Evolutionary conservation across 331 rosid species (phyloP).

Genomic region (Saraca asoca): DNA sequence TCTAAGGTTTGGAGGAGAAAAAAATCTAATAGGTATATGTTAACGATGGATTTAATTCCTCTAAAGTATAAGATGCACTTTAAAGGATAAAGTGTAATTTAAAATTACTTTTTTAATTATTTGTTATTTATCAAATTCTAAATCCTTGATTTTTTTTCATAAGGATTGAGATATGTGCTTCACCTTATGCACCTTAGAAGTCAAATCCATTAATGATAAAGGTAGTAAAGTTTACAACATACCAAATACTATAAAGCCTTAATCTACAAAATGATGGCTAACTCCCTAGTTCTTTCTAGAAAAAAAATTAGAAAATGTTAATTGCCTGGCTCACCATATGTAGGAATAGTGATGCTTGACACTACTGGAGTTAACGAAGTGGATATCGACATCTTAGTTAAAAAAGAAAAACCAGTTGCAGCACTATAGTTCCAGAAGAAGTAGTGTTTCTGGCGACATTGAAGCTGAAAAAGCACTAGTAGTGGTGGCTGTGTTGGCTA

Average conservation of each 20-base stretch:
- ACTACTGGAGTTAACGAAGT: slow-evolving; percentile 55
- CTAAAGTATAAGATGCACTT: no score
- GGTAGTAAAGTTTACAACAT: not conserved
- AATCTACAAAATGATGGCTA: not conserved
- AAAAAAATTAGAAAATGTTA: not conserved
- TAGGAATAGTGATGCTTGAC: slow-evolving; percentile 39
- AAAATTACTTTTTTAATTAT: no score
- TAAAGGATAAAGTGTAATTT: no score
- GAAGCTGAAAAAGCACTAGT: slow-evolving; percentile 34
- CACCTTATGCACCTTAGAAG: no score
- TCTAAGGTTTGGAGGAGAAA: not conserved
- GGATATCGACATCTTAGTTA: slow-evolving; percentile 42
- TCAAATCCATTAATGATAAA: not conserved
- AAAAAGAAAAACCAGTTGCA: slow-evolving; percentile 43
- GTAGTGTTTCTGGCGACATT: slow-evolving; percentile 40
- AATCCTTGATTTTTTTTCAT: no score
- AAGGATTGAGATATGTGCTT: no score
- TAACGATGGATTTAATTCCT: no score
- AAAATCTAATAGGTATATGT: not conserved
- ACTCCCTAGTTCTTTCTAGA: not conserved
- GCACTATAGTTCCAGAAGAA: slow-evolving; percentile 49
- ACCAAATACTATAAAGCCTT: not conserved
- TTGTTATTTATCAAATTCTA: no score
- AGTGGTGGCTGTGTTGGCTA: slow-evolving; percentile 39
- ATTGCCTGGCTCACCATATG: slow-evolving; percentile 53